phyloP scores from a whole-genome alignment of 805 yeast genomes.

The Lachancea meyersii region DNA sequence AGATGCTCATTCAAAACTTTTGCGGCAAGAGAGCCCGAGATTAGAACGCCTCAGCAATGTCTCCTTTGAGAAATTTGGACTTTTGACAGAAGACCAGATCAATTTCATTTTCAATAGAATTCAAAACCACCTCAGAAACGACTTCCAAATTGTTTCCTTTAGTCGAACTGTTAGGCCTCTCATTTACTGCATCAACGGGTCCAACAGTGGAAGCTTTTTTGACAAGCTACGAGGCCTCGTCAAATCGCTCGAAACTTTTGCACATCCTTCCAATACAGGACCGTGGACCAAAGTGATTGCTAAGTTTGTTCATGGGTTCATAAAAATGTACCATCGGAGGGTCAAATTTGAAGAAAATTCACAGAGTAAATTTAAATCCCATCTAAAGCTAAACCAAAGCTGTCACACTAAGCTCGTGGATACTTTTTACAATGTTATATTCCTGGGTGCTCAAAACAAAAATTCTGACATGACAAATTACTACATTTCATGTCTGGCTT shows the following conservation, averaged over 20 bases:
- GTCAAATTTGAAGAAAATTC: constrained; percentile 41
- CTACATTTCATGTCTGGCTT: constrained; percentile 52
- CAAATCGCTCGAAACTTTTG: constrained; percentile 71
- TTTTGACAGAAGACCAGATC: constrained; percentile 59
- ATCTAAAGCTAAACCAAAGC: constrained; percentile 29
- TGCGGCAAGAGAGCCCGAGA: constrained; percentile 23
- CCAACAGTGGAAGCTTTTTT: constrained; percentile 40
- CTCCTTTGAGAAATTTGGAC: constrained; percentile 48
- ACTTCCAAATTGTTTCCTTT: constrained; percentile 36
- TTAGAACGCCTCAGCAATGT: constrained; percentile 28
- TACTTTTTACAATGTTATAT: constrained; percentile 45
- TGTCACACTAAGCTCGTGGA: constrained; percentile 34
- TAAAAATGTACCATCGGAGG: constrained; percentile 56
- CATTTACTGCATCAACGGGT: constrained; percentile 56
- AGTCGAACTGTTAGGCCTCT: constrained; percentile 42
- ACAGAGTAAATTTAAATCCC: constrained; percentile 19
- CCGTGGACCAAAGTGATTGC: constrained; percentile 75
- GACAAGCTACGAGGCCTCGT: constrained; percentile 48
- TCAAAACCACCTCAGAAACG: constrained; percentile 35
- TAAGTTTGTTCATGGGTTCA: constrained; percentile 53
- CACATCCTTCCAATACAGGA: constrained; percentile 91
- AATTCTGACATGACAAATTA: constrained; percentile 47
- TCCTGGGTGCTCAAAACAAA: constrained; percentile 77
- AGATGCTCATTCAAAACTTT: constrained; percentile 34
- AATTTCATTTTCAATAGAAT: constrained; percentile 52